Evolutionary conservation across 768 basidiomycete species (phyloP).

Genomic region (Podaxis carcinomalis): DNA sequence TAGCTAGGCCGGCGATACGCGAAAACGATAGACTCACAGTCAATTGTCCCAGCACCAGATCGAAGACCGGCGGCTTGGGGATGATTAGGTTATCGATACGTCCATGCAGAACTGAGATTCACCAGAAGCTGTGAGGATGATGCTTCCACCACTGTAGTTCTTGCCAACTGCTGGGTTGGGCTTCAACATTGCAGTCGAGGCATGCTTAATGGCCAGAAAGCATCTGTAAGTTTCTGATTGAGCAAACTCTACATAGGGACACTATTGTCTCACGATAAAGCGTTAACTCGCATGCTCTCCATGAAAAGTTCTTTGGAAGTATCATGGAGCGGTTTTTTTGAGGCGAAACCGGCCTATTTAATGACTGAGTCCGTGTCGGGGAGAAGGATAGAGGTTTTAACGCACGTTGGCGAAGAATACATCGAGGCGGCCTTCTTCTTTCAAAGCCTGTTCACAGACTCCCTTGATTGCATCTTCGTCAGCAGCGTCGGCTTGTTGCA

Average conservation of each 20-base stretch:
- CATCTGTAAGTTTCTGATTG: constrained; percentile 43
- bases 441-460: constrained; percentile 67
- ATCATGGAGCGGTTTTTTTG: constrained; percentile 38
- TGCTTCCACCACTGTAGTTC: constrained; percentile 67
- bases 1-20: neutral
- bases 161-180: constrained; percentile 67
- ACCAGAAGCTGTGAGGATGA: constrained; percentile 86
- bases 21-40: constrained; percentile 50
- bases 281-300: constrained; percentile 75
- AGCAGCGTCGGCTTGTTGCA: constrained; percentile 77
- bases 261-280: constrained; percentile 39
- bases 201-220: constrained; percentile 87
- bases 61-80: constrained; percentile 74
- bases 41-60: constrained; percentile 75
- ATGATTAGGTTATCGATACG: constrained; percentile 4
- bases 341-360: constrained; percentile 63
- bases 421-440: constrained; percentile 84
- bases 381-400: neutral
- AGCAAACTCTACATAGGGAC: neutral
- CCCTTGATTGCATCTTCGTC: constrained; percentile 64
- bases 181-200: constrained; percentile 75
- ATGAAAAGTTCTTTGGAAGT: constrained; percentile 65
- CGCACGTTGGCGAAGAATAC: constrained; percentile 94
- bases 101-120: constrained; percentile 18
- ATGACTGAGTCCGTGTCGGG: neutral